phyloP scores from a whole-genome alignment of 352 stramenopile species.

The Phytophthora europaea region DNA sequence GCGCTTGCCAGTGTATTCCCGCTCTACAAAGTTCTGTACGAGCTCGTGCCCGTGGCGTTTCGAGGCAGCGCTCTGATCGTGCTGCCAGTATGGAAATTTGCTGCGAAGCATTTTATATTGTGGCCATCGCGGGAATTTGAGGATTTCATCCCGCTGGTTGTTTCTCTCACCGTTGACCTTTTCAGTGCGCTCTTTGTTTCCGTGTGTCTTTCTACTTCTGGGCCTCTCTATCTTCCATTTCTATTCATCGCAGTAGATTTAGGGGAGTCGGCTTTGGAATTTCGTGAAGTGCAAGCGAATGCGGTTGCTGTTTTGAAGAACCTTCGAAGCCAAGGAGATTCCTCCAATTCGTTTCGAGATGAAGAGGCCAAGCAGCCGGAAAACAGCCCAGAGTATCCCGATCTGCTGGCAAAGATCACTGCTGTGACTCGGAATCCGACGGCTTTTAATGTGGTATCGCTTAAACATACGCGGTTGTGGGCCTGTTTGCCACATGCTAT shows the following conservation, averaged over 20 bases:
- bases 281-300: neutral
- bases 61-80: neutral
- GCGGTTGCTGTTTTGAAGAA: neutral
- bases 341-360: neutral
- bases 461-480: neutral
- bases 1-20: conserved; percentile 14
- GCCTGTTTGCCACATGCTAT: neutral
- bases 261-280: neutral
- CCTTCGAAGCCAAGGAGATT: neutral
- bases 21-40: conserved; percentile 11
- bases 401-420: neutral
- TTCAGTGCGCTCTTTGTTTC: neutral
- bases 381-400: neutral
- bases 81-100: neutral
- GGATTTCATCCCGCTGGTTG: neutral
- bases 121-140: neutral
- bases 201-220: neutral
- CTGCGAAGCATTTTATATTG: neutral
- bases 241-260: neutral
- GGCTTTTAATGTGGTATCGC: neutral
- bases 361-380: neutral
- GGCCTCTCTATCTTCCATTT: neutral
- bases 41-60: neutral
- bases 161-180: neutral
- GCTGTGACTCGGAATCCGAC: neutral